phyloP scores from a whole-genome alignment of 2,329 filamentous ascomycete genomes.

The Chalaropsis ovoidea region DNA sequence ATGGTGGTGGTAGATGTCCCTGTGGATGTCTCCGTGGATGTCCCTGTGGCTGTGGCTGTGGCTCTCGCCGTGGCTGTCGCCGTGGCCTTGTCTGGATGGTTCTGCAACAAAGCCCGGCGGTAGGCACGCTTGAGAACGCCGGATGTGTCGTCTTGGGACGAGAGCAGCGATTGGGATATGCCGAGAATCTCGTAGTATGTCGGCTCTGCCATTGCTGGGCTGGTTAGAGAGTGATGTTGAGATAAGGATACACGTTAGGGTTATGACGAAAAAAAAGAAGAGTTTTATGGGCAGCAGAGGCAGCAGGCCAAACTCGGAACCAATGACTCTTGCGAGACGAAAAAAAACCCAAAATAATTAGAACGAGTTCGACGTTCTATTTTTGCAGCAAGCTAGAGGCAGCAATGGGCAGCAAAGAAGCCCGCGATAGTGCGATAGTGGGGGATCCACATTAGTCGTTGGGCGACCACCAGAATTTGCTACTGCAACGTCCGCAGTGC shows the following conservation, averaged over 20 bases:
- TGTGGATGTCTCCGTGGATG: not conserved
- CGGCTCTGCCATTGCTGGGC: conserved; percentile 27
- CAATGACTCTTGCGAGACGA: not conserved
- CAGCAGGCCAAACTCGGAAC: not conserved
- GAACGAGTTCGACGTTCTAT: not conserved
- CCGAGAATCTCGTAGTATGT: conserved; percentile 54
- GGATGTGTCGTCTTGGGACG: conserved; percentile 36
- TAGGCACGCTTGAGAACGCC: conserved; percentile 53
- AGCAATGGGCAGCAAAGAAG: conserved; percentile 3
- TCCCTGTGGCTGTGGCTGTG: not conserved
- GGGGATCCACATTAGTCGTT: conserved; percentile 19
- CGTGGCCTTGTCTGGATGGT: conserved; percentile 52
- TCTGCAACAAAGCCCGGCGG: conserved; percentile 51
- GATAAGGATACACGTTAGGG: not conserved
- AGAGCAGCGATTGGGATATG: conserved; percentile 42
- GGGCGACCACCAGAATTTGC: not conserved
- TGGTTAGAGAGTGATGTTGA: not conserved
- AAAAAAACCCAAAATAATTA: not conserved
- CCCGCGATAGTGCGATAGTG: conserved; percentile 6
- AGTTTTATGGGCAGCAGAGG: too few relatives aligned
- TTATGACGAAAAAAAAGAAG: not conserved
- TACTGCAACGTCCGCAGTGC: not conserved
- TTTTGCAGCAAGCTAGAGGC: not conserved
- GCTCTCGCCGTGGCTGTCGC: not conserved
- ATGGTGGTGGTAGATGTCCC: conserved; percentile 23